Evolutionary conservation across 2,329 filamentous ascomycete genomes (phyloP).

Genomic region (Chaetomium sp.): DNA sequence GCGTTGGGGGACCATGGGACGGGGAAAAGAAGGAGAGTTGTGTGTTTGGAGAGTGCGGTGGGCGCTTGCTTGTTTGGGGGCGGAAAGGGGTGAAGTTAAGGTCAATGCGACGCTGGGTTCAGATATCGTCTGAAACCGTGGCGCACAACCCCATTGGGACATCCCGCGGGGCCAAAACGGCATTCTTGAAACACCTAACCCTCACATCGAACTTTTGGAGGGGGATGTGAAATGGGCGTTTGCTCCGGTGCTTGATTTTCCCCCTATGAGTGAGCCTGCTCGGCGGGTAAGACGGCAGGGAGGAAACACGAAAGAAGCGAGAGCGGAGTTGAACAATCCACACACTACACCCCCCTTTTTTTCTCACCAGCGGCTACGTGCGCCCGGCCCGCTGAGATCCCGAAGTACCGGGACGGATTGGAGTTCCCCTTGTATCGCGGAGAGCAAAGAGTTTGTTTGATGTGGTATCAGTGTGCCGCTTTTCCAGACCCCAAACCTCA

Average conservation of each 20-base stretch:
- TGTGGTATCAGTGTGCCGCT: too few relatives aligned
- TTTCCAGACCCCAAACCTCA: too few relatives aligned
- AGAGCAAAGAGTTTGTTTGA: neutral
- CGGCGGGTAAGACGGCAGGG: too few relatives aligned
- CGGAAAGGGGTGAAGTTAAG: neutral
- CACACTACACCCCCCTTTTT: too few relatives aligned
- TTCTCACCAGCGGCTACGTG: neutral
- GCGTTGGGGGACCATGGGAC: too few relatives aligned
- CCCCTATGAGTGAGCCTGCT: too few relatives aligned
- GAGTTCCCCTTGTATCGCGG: neutral
- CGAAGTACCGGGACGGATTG: neutral
- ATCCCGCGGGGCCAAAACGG: conserved; percentile 6
- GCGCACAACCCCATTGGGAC: conserved; percentile 7
- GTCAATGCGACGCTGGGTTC: conserved; percentile 12
- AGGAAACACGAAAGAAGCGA: too few relatives aligned
- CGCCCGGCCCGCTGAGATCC: neutral
- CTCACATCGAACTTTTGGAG: too few relatives aligned
- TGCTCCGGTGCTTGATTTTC: too few relatives aligned
- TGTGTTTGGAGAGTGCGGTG: neutral
- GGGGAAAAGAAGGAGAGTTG: neutral
- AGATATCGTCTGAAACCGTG: neutral
- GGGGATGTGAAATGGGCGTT: too few relatives aligned
- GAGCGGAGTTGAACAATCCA: too few relatives aligned
- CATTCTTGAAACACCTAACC: conserved; percentile 7
- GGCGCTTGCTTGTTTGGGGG: too few relatives aligned